Conservation (phyloP, 192 early-diverging fungal genomes). For the Dissophora globulifera region DNA sequence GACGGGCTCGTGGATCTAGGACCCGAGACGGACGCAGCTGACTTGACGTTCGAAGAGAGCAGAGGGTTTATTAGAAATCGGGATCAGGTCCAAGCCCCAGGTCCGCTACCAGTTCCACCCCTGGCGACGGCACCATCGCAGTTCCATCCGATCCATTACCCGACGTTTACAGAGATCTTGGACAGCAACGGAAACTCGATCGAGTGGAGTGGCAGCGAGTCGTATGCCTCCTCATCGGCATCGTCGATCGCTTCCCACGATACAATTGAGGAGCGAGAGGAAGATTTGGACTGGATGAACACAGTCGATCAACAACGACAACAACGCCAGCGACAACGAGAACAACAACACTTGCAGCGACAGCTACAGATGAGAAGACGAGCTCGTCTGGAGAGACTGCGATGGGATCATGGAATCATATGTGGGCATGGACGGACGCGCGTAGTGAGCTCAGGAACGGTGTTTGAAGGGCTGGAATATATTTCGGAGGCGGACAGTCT, state of each 20-base stretch:
- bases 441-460: constrained; percentile 41
- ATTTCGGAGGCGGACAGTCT: constrained; percentile 32
- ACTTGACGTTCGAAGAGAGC: not conserved
- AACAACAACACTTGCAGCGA: too few species aligned
- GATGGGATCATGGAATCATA: constrained; percentile 4
- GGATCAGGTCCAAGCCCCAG: not conserved
- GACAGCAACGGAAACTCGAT: constrained; percentile 45
- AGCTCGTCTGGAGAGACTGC: not conserved
- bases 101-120: not conserved
- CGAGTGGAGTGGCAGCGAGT: constrained; percentile 17
- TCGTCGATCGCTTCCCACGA: constrained; percentile 23
- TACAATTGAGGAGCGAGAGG: constrained; percentile 12
- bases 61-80: not conserved
- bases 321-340: too few species aligned
- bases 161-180: constrained; percentile 28
- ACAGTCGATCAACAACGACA: constrained; percentile 11
- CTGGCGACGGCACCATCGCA: too few species aligned
- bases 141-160: not conserved
- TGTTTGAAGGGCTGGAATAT: constrained; percentile 37
- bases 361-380: too few species aligned
- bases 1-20: constrained; percentile 15
- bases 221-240: constrained; percentile 21
- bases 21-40: constrained; percentile 7
- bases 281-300: constrained; percentile 23
- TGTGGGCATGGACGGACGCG: constrained; percentile 20